Conservation (phyloP, 345 rosid genomes). For the Aquilaria yunnanensis region DNA sequence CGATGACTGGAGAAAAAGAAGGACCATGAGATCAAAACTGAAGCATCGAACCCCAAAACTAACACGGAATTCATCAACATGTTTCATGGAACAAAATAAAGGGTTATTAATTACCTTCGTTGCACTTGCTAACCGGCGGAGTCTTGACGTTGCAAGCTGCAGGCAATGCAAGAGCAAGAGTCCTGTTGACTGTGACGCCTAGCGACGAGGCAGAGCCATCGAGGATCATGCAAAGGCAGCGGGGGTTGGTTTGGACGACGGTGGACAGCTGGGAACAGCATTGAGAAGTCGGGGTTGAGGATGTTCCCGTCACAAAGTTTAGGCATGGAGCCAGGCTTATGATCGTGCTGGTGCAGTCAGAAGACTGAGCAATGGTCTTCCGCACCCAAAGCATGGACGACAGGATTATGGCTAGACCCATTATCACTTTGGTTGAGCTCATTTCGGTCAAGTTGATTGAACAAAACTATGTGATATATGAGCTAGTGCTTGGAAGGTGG, state of each 20-base stretch:
- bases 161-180: constrained; percentile 47
- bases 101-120: no score
- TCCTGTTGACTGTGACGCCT: constrained; percentile 38
- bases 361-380: constrained; percentile 39
- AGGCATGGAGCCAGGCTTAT: constrained; percentile 72
- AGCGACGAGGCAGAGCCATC: constrained; percentile 34
- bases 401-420: constrained; percentile 25
- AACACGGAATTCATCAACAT: no score
- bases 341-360: constrained; percentile 42
- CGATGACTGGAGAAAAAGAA: no score
- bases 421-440: constrained; percentile 12
- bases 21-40: no score
- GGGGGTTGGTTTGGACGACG: constrained; percentile 43
- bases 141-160: constrained; percentile 43
- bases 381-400: constrained; percentile 32
- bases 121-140: constrained; percentile 46
- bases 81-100: no score
- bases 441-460: no score
- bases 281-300: constrained; percentile 42
- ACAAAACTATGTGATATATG: no score
- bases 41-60: no score
- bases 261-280: constrained; percentile 54
- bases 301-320: constrained; percentile 53
- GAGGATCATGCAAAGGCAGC: constrained; percentile 40
- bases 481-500: no score